These are phyloP conservation scores for thale cress (Arabidopsis thaliana) DNA, from an alignment of 345 rosid genomes.

Conservation along the genomic window TAIR10.1 NC_003074.8:3551501-3552000, in stretches of 20 bases:
- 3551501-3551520: constrained; percentile 62
- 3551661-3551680: background rate
- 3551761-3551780: background rate
- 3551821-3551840: background rate
- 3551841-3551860: background rate
- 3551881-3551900: background rate
- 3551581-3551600: constrained; percentile 70
- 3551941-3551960: too few species aligned
- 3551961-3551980: too few species aligned
- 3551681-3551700: background rate
- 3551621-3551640: constrained; percentile 59
- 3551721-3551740: background rate
- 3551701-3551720: background rate
- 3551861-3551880: background rate
- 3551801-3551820: constrained; percentile 13
- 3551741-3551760: background rate
- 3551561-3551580: constrained; percentile 67
- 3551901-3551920: background rate
- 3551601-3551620: constrained; percentile 69
- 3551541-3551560: constrained; percentile 57
- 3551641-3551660: constrained; percentile 37
- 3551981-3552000: too few species aligned
- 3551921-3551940: too few species aligned
- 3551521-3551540: constrained; percentile 59
- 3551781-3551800: background rate